A percentile compares a stretch with the other conserved stretches of the same genome.
These are phyloP conservation scores for Solanum sparsipilum DNA, from an alignment of 257 asterid genomes.

Conservation along the genomic window DNA sequence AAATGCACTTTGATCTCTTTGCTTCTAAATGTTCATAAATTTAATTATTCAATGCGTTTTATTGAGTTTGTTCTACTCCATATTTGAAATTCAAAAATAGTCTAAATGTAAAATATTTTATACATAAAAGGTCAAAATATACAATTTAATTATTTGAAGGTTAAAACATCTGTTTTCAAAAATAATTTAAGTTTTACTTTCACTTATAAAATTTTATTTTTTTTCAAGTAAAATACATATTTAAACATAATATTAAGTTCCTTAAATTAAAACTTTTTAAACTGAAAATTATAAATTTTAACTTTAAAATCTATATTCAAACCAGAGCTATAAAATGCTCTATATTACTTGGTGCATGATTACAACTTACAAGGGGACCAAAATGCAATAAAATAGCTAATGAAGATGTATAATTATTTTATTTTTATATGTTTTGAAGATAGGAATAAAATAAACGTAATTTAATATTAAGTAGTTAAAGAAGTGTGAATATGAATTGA, in stretches of 20 bases:
- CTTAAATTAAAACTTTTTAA: too few species aligned
- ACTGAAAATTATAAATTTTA: too few species aligned
- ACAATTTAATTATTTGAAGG: too few species aligned
- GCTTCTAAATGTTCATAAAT: not conserved
- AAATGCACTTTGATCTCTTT: not conserved
- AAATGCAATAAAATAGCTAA: not conserved
- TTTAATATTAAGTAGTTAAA: not conserved
- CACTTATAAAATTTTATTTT: too few species aligned
- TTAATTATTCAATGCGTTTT: not conserved
- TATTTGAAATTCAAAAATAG: not conserved
- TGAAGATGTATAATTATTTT: not conserved
- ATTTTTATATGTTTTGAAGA: not conserved
- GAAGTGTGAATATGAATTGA: not conserved
- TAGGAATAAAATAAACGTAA: not conserved
- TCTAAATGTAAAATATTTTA: not conserved
- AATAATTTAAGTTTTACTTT: accelerated
- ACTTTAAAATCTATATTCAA: too few species aligned
- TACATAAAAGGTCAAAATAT: not conserved
- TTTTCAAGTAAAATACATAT: not conserved
- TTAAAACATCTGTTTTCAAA: too few species aligned
- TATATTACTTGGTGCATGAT: not conserved
- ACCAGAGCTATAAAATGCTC: too few species aligned
- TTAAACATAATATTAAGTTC: not conserved
- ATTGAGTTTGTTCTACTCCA: not conserved
- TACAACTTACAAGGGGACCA: not conserved